phyloP scores from a whole-genome alignment of 108 stramenopile species.

The Skeletonema grethae region DNA sequence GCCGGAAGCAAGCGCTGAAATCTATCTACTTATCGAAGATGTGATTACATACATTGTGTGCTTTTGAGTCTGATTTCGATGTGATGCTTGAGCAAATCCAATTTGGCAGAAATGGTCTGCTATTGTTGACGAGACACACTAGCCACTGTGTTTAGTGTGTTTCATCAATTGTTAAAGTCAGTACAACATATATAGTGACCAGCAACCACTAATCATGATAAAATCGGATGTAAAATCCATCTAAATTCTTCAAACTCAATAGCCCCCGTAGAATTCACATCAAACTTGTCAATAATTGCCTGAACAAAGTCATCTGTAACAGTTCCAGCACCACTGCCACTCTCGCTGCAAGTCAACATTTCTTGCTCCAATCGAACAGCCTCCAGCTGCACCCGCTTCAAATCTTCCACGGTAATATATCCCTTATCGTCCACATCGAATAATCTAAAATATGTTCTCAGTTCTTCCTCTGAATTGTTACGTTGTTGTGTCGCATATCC shows the following conservation, averaged over 20 bases:
- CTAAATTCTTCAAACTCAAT: no score
- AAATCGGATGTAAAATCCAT: slow-evolving; percentile 14
- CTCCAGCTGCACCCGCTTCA: slow-evolving; percentile 25
- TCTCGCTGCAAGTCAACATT: not conserved
- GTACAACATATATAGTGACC: not conserved
- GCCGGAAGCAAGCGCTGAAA: no score
- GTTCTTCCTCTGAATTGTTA: slow-evolving; percentile 33
- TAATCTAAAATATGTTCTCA: slow-evolving; percentile 23
- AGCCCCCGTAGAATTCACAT: slow-evolving; percentile 20
- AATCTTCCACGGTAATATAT: slow-evolving; percentile 32
- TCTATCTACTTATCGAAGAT: no score
- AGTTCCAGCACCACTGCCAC: not conserved
- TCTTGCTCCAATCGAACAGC: not conserved
- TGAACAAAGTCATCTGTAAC: slow-evolving; percentile 20
- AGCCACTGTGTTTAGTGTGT: no score
- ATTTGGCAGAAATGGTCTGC: no score
- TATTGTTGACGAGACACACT: no score
- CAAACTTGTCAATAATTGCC: slow-evolving; percentile 39
- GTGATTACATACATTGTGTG: no score
- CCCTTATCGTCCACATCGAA: slow-evolving; percentile 36
- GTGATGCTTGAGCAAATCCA: not conserved
- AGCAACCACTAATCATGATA: not conserved
- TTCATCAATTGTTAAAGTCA: no score
- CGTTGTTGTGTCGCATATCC: slow-evolving; percentile 15
- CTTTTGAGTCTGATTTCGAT: no score